Evolutionary conservation across 1,284 basidiomycete species (phyloP).

Genomic region (Ceratobasidium sp.): DNA sequence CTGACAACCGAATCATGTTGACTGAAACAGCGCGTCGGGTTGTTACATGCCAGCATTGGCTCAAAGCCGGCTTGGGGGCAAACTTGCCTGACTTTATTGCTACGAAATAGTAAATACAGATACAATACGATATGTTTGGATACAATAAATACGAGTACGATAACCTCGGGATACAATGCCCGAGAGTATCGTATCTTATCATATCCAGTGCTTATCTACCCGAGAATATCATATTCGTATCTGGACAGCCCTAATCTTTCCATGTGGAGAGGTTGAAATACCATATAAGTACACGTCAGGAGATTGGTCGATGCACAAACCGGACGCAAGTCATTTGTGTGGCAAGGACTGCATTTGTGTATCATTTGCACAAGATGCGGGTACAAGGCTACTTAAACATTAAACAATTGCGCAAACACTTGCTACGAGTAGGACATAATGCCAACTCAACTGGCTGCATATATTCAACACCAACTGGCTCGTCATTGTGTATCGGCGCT

Average conservation of each 20-base stretch:
- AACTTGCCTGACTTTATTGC: conserved; percentile 8
- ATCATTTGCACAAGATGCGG: too few relatives aligned
- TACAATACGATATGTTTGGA: conserved; percentile 2
- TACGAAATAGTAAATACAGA: not conserved
- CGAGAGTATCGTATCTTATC: not conserved
- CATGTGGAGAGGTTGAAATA: too few relatives aligned
- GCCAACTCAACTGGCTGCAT: too few relatives aligned
- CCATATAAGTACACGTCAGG: too few relatives aligned
- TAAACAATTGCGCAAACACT: too few relatives aligned
- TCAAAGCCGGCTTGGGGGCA: conserved; percentile 11
- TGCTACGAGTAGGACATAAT: too few relatives aligned
- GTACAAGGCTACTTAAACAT: too few relatives aligned
- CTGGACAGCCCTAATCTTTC: not conserved
- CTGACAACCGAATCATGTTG: conserved; percentile 29
- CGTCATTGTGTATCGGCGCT: too few relatives aligned
- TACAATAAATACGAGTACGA: not conserved
- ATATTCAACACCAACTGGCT: too few relatives aligned
- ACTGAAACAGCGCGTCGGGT: conserved; percentile 21
- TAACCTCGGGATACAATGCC: not conserved
- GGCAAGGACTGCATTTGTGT: too few relatives aligned
- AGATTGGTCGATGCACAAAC: too few relatives aligned
- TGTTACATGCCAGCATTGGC: conserved; percentile 36
- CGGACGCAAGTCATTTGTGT: too few relatives aligned
- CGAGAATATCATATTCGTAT: not conserved
- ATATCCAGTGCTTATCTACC: not conserved